Evolutionary conservation across 768 basidiomycete genomes (phyloP), one percentile per base, ranked within the genome.

Genomic region (Lentinus tigrinus): DNA sequence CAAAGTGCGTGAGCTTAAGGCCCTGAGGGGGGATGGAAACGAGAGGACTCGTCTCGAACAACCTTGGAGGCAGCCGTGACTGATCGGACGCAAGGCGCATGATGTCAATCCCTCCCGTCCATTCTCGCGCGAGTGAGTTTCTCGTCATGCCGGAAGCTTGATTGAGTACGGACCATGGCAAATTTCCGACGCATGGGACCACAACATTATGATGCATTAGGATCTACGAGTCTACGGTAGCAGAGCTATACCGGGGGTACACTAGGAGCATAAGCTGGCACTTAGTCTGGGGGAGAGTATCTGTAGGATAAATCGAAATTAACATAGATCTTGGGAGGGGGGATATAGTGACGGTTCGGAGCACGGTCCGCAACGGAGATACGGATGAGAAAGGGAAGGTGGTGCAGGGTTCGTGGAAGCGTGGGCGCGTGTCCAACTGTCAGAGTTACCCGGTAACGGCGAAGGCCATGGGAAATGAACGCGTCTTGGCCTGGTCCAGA

Each of bases 401-500:
- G 44, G n/a, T n/a, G 44, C n/a, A n/a, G n/a, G n/a, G n/a, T n/a
- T 5, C n/a, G 47, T 47, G 26, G 23, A 13, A 27, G 26, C 10
- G 16, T 26, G 49, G 48, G 36, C 34, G 53, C 40, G 59, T 38
- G 49, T 52, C 39, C 49, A 55, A 38, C 61, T 62, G 61, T 46
- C 62, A 62, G 8, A 46, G 50, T 56, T 39, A 39, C 54, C 48
- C 54, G 57, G 62, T 44, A 56, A 59, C 62, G 34, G 49, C 50
- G 62, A 62, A 63, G 54, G 52, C 26, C 42, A 59, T 63, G 62
- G 62, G 62, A 63, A 57, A 36, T 48, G 39, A 49, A 42, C 44
- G 44, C 34, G n/a, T 43, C 37, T 19, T 40, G 46, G 58, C 43
- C 59, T 47, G 39, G 52, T 26, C 56, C 37, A 53, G 40, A 42